Evolutionary conservation across 192 early-diverging fungal genomes (phyloP).

Genomic region (Coemansia sp.): DNA sequence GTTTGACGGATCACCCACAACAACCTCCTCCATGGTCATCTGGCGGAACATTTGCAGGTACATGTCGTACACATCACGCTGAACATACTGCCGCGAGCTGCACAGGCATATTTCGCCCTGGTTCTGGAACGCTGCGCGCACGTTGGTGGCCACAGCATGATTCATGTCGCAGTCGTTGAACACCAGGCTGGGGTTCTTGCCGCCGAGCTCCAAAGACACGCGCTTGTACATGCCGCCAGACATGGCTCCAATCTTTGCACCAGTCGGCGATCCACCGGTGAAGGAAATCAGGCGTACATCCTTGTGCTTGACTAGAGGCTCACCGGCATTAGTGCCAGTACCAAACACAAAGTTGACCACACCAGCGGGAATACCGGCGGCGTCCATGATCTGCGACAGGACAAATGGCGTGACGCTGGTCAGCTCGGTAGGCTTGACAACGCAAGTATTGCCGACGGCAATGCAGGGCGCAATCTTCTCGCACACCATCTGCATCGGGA

Average conservation of each 20-base stretch:
- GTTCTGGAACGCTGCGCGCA: constrained; percentile 65
- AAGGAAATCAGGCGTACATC: constrained; percentile 71
- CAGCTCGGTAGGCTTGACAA: constrained; percentile 76
- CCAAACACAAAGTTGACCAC: constrained; percentile 88
- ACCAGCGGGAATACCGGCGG: constrained; percentile 74
- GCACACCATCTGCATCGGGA: constrained; percentile 67
- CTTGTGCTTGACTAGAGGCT: constrained; percentile 65
- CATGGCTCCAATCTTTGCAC: constrained; percentile 58
- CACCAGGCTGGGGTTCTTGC: constrained; percentile 78
- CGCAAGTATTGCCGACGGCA: constrained; percentile 70
- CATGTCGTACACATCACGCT: constrained; percentile 61
- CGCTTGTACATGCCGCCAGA: constrained; percentile 72
- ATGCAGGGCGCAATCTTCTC: constrained; percentile 82
- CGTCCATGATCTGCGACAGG: constrained; percentile 61
- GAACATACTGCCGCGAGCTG: constrained; percentile 76
- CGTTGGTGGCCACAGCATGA: constrained; percentile 62
- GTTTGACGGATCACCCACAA: constrained; percentile 69
- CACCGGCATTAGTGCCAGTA: constrained; percentile 63
- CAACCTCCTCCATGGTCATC: constrained; percentile 46
- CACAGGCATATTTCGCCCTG: constrained; percentile 83
- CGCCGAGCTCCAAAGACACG: constrained; percentile 78
- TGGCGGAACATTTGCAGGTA: constrained; percentile 62
- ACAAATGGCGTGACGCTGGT: constrained; percentile 62
- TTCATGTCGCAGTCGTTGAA: constrained; percentile 77
- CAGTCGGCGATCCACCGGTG: constrained; percentile 72